phyloP scores from a whole-genome alignment of 139 green algal genomes.

The Tetradesmus obliquus region DNA sequence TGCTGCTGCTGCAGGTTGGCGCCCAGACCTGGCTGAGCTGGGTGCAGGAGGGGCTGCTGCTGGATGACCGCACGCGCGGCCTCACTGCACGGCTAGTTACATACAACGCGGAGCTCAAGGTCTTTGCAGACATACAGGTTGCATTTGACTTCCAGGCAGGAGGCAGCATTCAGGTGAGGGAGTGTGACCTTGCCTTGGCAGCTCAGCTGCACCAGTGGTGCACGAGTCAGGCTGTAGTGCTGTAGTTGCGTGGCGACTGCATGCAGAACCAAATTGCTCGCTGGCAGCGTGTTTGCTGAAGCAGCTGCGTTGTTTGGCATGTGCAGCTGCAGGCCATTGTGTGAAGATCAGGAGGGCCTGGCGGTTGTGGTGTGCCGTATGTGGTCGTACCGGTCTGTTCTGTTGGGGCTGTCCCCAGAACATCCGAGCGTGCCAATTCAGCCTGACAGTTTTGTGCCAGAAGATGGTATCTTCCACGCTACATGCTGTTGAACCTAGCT shows the following conservation, averaged over 20 bases:
- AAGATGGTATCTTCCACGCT: no score
- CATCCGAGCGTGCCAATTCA: no score
- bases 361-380: no score
- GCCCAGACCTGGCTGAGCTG: conserved; percentile 67
- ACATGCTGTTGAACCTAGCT: no score
- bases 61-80: conserved; percentile 75
- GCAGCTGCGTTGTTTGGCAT: not conserved
- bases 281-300: not conserved
- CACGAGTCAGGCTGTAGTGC: not conserved
- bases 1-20: conserved; percentile 14
- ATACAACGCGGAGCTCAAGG: conserved; percentile 86
- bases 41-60: conserved; percentile 77
- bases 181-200: not conserved
- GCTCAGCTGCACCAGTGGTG: no score
- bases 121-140: conserved; percentile 70
- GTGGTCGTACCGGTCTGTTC: no score
- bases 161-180: conserved; percentile 76
- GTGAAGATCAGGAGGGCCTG: no score
- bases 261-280: not conserved
- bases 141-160: conserved; percentile 77
- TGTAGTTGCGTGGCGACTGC: not conserved
- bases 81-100: conserved; percentile 67
- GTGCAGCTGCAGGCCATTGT: no score
- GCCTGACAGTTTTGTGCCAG: no score
- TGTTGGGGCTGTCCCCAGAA: no score